Evolutionary conservation across 257 asterid species (phyloP).

Genomic region (Solanum sparsipilum): DNA sequence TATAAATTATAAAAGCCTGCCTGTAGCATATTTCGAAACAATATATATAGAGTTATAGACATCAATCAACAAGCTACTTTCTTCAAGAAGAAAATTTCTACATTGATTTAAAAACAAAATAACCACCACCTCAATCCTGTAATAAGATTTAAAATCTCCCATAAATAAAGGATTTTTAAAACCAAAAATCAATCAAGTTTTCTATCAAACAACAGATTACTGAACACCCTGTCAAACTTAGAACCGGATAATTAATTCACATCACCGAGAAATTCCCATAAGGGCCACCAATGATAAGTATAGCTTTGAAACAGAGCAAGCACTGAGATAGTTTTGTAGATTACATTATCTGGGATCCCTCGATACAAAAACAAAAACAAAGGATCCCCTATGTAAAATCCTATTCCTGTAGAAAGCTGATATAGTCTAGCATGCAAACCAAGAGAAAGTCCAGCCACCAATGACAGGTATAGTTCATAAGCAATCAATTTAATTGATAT

Average conservation of each 20-base stretch:
- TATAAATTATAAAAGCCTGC: not conserved
- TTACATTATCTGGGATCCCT: not conserved
- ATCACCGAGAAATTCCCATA: not conserved
- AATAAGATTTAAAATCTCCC: not conserved
- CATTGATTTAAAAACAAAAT: not conserved
- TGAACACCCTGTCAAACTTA: not conserved
- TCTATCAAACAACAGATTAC: not conserved
- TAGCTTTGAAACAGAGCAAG: not conserved
- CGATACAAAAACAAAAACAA: not conserved
- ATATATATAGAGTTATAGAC: not conserved
- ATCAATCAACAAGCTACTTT: not conserved
- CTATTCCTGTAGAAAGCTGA: not conserved
- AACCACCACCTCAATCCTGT: not conserved
- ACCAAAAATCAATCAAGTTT: not conserved
- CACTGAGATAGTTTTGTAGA: not conserved
- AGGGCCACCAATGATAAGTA: not conserved
- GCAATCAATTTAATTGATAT: not conserved
- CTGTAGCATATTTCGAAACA: not conserved
- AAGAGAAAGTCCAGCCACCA: not conserved
- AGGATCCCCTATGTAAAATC: not conserved
- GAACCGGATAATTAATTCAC: not conserved
- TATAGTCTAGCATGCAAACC: not conserved
- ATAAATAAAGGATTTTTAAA: not conserved
- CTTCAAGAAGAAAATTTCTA: not conserved
- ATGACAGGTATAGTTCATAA: not conserved